Conservation (phyloP, 345 rosid genomes). For the Capsella bursapastoris region DNA sequence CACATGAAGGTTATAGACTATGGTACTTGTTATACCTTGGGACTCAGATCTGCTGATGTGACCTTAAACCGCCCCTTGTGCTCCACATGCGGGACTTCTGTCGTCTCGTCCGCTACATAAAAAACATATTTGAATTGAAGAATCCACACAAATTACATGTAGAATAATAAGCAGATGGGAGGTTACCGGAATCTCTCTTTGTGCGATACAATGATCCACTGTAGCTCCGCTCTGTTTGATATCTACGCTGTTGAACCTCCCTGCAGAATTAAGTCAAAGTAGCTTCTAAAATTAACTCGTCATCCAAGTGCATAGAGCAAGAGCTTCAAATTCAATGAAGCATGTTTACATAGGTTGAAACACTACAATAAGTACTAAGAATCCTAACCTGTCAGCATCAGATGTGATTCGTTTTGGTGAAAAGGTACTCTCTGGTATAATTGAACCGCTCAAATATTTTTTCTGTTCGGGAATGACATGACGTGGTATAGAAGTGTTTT, state of each 20-base stretch:
- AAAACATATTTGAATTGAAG: constrained; percentile 3
- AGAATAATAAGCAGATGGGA: constrained; percentile 51
- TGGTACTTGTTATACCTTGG: constrained; percentile 66
- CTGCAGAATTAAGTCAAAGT: constrained; percentile 51
- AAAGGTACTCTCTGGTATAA: constrained; percentile 55
- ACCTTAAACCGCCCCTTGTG: constrained; percentile 92
- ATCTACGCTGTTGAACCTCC: constrained; percentile 66
- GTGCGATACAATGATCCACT: constrained; percentile 77
- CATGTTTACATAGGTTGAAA: constrained; percentile 19
- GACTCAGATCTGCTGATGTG: constrained; percentile 79
- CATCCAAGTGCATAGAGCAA: constrained; percentile 32
- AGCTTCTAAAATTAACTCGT: constrained; percentile 22
- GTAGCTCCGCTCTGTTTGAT: constrained; percentile 66
- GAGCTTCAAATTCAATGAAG: constrained; percentile 29
- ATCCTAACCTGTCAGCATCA: constrained; percentile 72
- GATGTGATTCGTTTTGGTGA: constrained; percentile 57
- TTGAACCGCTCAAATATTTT: constrained; percentile 63
- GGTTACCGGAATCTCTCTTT: constrained; percentile 67
- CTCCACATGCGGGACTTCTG: constrained; percentile 82
- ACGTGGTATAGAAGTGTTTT: constrained; percentile 53
- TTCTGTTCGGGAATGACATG: constrained; percentile 57
- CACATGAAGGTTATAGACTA: constrained; percentile 4
- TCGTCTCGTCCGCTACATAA: constrained; percentile 67
- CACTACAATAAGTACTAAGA: constrained; percentile 8
- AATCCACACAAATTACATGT: constrained; percentile 28